phyloP scores from a whole-genome alignment of 1,284 basidiomycete genomes.

The Microbotryum lychnidis-dioicae region DNA sequence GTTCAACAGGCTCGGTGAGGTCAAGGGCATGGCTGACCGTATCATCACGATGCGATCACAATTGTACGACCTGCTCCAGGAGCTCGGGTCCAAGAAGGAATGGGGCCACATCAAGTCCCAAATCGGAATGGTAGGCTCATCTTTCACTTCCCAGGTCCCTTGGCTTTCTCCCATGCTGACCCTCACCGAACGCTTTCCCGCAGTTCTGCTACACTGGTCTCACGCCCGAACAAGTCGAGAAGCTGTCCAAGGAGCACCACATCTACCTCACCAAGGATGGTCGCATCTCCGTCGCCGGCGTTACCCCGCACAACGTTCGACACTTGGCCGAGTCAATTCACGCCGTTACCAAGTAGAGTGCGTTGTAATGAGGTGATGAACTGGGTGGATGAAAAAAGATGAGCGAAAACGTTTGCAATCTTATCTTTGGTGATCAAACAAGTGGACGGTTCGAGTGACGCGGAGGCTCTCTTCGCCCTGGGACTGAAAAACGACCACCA shows the following conservation, averaged over 20 bases:
- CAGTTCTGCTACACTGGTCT: constrained; percentile 21
- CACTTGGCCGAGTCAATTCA: constrained; percentile 71
- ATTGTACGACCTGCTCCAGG: constrained; percentile 66
- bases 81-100: constrained; percentile 55
- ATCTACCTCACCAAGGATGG: constrained; percentile 69
- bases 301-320: constrained; percentile 73
- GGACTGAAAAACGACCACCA: too few species aligned
- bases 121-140: constrained; percentile 62
- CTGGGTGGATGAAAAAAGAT: too few species aligned
- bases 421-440: too few species aligned
- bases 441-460: too few species aligned
- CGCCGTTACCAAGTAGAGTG: constrained; percentile 45
- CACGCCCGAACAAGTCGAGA: constrained; percentile 55
- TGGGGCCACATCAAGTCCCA: constrained; percentile 88
- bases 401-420: too few species aligned
- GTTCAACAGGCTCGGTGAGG: constrained; percentile 49
- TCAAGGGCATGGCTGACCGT: constrained; percentile 82
- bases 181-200: background rate
- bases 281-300: constrained; percentile 45
- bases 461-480: too few species aligned
- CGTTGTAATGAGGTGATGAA: too few species aligned
- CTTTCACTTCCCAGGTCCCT: constrained; percentile 41
- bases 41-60: constrained; percentile 84
- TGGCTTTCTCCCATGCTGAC: background rate
- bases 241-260: constrained; percentile 66